Evolutionary conservation across 1,284 basidiomycete species (phyloP), one percentile per base, ranked within the genome.

Genomic region (Puccinia triticina): DNA sequence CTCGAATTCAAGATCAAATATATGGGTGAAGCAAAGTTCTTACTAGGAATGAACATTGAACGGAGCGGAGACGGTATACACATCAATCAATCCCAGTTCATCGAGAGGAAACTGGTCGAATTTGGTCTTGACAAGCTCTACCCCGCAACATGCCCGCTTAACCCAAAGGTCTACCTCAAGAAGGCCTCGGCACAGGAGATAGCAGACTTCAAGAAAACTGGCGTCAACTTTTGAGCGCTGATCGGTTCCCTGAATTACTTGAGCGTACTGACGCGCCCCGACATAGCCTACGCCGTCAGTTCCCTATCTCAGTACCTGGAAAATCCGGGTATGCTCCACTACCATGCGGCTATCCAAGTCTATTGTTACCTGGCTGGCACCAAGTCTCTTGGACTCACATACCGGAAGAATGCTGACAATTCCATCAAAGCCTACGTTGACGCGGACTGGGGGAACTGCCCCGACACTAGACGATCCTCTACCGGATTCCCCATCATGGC

Each of bases 171-270:
- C 23, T 12, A 69, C 4, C 26, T 69, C 23, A 26, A 32, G 40
- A 26, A 26, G 10, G 66, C 66, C 26, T 14, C 66, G 8, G 23
- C 7, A 14, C 5, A 34, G 29, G 66, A 69, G 7, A 4, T 10
- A 23, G 66, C 11, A 37, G 7, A 10, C n/a, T n/a, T n/a, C n/a
- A n/a, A n/a, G n/a, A n/a, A n/a, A n/a, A n/a, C n/a, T n/a, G n/a
- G n/a, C n/a, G n/a, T n/a, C n/a, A n/a, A n/a, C n/a, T n/a, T n/a
- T n/a, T n/a, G n/a, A n/a, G n/a, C n/a, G n/a, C n/a, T 46, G 3
- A 34, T 76, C 2, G 74, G 74, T 12, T 21, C 34, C 21, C 26
- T 76, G 2, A 76, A 55, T 48, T 76, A 76, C 34, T 23, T 76
- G 16, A 29, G 26, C n/a, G n/a, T n/a, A n/a, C n/a, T n/a, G n/a